Evolutionary conservation across 2,329 filamentous ascomycete genomes (phyloP).

Genomic region (Ophiostoma ulmi): DNA sequence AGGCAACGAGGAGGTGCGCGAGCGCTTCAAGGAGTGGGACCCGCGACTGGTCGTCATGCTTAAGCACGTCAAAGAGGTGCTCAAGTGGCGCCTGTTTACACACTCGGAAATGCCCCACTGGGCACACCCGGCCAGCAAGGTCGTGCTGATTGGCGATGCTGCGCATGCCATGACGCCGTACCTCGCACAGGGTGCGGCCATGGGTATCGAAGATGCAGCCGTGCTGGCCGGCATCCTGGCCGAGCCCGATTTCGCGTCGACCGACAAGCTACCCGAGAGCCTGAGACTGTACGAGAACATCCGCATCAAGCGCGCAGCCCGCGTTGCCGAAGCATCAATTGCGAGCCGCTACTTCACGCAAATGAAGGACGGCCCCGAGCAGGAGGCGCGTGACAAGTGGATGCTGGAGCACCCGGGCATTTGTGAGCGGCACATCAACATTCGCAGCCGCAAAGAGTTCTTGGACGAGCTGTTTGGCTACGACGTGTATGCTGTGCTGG

Average conservation of each 20-base stretch:
- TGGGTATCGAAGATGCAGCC: constrained; percentile 47
- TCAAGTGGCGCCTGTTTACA: constrained; percentile 23
- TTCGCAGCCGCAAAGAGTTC: constrained; percentile 25
- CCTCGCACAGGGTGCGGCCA: constrained; percentile 44
- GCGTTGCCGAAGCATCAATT: constrained; percentile 20
- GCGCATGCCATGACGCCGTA: constrained; percentile 48
- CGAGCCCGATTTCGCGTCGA: constrained; percentile 24
- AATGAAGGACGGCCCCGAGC: constrained; percentile 22
- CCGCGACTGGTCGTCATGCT: constrained; percentile 22
- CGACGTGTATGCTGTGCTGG: constrained; percentile 19
- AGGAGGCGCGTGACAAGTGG: constrained; percentile 24
- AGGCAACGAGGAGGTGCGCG: constrained; percentile 20
- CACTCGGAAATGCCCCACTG: constrained; percentile 22
- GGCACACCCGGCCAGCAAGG: constrained; percentile 30
- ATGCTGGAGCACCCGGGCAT: constrained; percentile 24
- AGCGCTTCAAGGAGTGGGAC: constrained; percentile 25
- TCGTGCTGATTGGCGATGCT: constrained; percentile 44
- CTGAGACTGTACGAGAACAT: constrained; percentile 21
- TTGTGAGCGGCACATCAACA: constrained; percentile 22
- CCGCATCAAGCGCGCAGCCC: constrained; percentile 23
- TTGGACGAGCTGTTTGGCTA: constrained; percentile 25
- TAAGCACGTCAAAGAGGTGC: constrained; percentile 17
- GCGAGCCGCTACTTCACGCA: constrained; percentile 22
- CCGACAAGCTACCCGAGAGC: constrained; percentile 12
- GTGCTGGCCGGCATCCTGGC: constrained; percentile 39